A percentile compares a stretch with the other conserved stretches of the same genome.
Evolutionary conservation across 768 basidiomycete genomes (phyloP).

Genomic region (Termitomyces sp.): DNA sequence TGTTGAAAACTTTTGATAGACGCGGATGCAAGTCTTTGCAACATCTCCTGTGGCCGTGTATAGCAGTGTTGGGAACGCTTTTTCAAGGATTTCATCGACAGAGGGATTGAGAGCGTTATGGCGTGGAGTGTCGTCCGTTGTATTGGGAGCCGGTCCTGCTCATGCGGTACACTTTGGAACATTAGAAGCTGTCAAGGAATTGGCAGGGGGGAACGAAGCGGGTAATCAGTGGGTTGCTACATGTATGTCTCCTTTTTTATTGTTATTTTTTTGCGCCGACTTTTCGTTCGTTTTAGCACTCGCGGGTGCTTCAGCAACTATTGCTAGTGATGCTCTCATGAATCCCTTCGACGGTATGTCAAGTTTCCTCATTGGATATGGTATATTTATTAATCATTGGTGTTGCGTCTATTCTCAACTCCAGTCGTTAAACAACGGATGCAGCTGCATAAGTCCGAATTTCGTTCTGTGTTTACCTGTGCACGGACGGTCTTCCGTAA

Average conservation of each 20-base stretch:
- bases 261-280: not conserved
- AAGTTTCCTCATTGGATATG: slow-evolving; percentile 5
- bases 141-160: slow-evolving; percentile 94
- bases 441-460: slow-evolving; percentile 94
- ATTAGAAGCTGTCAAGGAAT: slow-evolving; percentile 92
- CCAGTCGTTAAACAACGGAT: slow-evolving; percentile 98
- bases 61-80: slow-evolving; percentile 86
- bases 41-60: slow-evolving; percentile 84
- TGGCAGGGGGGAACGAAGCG: slow-evolving; percentile 80
- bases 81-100: slow-evolving; percentile 88
- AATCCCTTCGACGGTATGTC: slow-evolving; percentile 96
- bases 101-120: slow-evolving; percentile 91
- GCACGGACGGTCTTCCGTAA: slow-evolving; percentile 78
- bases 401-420: not conserved
- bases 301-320: slow-evolving; percentile 92
- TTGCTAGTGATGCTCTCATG: slow-evolving; percentile 96
- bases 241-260: slow-evolving; percentile 49
- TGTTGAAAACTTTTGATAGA: slow-evolving; percentile 46
- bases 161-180: slow-evolving; percentile 98
- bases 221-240: slow-evolving; percentile 87
- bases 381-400: not conserved
- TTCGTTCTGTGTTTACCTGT: slow-evolving; percentile 83
- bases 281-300: slow-evolving; percentile 49
- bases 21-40: slow-evolving; percentile 98
- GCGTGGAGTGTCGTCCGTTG: slow-evolving; percentile 95